Conservation (phyloP, 345 rosid species). For the Lepidium aucheri region DNA sequence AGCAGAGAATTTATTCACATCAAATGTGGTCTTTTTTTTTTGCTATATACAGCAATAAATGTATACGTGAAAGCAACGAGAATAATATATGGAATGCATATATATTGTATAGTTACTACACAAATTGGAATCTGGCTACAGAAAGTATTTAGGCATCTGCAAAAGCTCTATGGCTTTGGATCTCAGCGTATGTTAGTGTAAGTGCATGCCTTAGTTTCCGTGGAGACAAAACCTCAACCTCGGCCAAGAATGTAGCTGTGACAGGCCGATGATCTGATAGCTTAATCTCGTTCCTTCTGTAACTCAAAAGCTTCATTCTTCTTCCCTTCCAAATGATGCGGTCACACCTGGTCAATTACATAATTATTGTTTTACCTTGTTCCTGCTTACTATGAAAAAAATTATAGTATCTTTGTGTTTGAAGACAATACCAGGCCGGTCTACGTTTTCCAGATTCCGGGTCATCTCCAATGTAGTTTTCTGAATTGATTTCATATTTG, state of each 20-base stretch:
- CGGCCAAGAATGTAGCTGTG: constrained; percentile 59
- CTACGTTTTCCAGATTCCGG: constrained; percentile 67
- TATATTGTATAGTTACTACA: neutral
- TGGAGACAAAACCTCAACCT: constrained; percentile 74
- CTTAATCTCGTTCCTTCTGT: constrained; percentile 63
- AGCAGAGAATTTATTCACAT: too few relatives aligned
- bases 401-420: neutral
- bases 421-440: constrained; percentile 64
- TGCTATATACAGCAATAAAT: neutral
- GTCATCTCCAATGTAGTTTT: constrained; percentile 65
- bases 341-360: constrained; percentile 60
- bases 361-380: neutral
- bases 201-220: constrained; percentile 77
- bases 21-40: too few relatives aligned
- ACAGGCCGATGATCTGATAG: constrained; percentile 94
- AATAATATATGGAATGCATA: neutral
- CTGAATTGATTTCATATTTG: constrained; percentile 72
- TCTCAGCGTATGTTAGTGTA: constrained; percentile 64
- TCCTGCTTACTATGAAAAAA: neutral
- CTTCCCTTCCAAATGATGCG: constrained; percentile 80
- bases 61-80: too few relatives aligned
- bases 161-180: constrained; percentile 18
- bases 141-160: neutral
- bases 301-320: constrained; percentile 63
- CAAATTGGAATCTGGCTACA: neutral